Percentiles rank a stretch among this genome's conserved stretches.
Evolutionary conservation across 495 filamentous ascomycete species (phyloP).

Genomic region (Neurospora sp.): DNA sequence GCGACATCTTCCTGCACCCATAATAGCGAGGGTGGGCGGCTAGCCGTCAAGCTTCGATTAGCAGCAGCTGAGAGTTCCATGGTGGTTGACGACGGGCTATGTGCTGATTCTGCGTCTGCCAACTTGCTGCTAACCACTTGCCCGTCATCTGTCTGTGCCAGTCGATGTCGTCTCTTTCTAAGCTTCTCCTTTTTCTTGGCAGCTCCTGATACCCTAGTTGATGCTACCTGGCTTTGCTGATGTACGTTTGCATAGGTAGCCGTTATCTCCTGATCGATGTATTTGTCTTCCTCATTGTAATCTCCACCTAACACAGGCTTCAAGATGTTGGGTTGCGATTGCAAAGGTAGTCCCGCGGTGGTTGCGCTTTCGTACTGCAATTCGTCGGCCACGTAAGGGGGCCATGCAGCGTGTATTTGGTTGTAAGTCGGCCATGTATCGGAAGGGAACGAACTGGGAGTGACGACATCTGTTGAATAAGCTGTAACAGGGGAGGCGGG

Average conservation of each 20-base stretch:
- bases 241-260: neutral
- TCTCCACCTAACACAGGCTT: neutral
- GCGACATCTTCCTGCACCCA: neutral
- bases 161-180: neutral
- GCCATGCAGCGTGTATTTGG: neutral
- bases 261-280: neutral
- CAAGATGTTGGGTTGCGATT: neutral
- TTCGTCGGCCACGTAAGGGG: neutral
- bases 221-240: neutral
- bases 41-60: neutral
- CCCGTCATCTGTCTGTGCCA: neutral
- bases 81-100: neutral
- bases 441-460: neutral
- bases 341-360: neutral
- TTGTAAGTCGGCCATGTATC: neutral
- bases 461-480: neutral
- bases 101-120: neutral
- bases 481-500: neutral
- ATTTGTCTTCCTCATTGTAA: neutral
- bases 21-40: neutral
- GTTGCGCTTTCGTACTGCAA: neutral
- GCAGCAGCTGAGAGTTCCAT: neutral
- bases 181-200: neutral
- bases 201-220: neutral
- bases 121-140: neutral